A percentile compares a stretch with the other conserved stretches of the same genome.
These are phyloP conservation scores for Balamuthia mandrillaris DNA, from an alignment of 208 protist species.

Conservation along the genomic window DNA sequence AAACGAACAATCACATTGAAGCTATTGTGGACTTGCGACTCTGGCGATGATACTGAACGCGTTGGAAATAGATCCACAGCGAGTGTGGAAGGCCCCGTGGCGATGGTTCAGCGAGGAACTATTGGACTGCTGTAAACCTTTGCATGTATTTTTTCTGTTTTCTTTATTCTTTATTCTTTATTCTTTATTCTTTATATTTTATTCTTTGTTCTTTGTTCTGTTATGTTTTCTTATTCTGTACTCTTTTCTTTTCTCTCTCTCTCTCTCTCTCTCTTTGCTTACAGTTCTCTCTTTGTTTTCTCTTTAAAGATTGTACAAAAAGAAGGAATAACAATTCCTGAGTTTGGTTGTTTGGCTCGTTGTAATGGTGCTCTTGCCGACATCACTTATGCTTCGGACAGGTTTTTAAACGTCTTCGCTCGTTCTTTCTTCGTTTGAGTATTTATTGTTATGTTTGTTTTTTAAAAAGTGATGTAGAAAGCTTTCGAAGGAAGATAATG, in stretches of 20 bases:
- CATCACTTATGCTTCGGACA: neutral
- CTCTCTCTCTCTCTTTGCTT: no score
- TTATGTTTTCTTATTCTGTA: no score
- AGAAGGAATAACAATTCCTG: constrained; percentile 63
- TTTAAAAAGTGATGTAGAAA: neutral
- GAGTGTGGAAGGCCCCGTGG: constrained; percentile 80
- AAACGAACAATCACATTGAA: no score
- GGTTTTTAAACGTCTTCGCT: neutral
- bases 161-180: no score
- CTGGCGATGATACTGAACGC: constrained; percentile 77
- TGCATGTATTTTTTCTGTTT: no score
- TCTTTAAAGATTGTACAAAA: constrained; percentile 58
- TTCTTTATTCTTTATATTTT: no score
- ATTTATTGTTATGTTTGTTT: neutral
- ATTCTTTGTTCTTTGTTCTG: no score
- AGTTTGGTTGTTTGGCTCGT: constrained; percentile 60
- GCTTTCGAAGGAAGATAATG: neutral
- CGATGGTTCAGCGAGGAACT: constrained; percentile 76
- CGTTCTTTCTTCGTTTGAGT: neutral
- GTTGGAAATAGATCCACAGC: constrained; percentile 68
- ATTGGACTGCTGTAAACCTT: constrained; percentile 70
- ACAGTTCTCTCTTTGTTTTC: no score
- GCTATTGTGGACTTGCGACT: constrained; percentile 72
- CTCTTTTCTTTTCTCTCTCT: no score
- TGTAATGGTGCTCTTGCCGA: neutral